Percentiles rank a stretch among this genome's conserved stretches.
These are phyloP conservation scores for Catunica adiposa DNA, from an alignment of 2,329 filamentous ascomycete species.

Conservation along the genomic window DNA sequence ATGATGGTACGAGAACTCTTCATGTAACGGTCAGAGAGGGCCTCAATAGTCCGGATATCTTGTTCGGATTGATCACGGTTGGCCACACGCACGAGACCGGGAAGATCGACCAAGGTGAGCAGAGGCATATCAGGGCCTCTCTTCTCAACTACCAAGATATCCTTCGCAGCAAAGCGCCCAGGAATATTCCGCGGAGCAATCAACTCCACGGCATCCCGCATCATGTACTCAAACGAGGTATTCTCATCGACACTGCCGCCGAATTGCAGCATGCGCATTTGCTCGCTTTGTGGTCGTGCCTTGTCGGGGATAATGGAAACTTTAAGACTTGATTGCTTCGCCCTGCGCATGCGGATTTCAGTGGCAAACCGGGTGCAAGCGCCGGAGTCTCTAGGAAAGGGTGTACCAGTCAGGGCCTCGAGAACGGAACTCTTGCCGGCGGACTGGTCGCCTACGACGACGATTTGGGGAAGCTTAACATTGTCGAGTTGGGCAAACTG, in stretches of 20 bases:
- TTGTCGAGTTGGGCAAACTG: constrained; percentile 35
- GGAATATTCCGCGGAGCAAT: constrained; percentile 34
- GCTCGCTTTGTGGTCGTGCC: constrained; percentile 29
- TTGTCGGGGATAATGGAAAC: constrained; percentile 41
- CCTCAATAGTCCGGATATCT: constrained; percentile 36
- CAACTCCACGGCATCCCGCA: constrained; percentile 33
- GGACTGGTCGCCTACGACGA: constrained; percentile 48
- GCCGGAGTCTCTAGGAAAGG: constrained; percentile 42
- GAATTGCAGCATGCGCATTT: constrained; percentile 31
- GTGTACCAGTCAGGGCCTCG: constrained; percentile 45
- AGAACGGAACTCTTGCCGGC: constrained; percentile 48
- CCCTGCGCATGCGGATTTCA: constrained; percentile 37
- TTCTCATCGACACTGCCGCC: constrained; percentile 29
- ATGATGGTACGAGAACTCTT: constrained; percentile 39
- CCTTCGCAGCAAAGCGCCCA: constrained; percentile 33
- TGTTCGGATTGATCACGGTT: constrained; percentile 35
- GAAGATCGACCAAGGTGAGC: constrained; percentile 44
- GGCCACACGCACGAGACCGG: constrained; percentile 38
- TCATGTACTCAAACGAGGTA: constrained; percentile 33
- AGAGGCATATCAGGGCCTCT: constrained; percentile 41
- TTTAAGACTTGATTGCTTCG: constrained; percentile 28
- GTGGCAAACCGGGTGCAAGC: constrained; percentile 47
- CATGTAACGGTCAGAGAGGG: constrained; percentile 37
- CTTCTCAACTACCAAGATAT: constrained; percentile 42
- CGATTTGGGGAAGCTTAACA: constrained; percentile 41